phyloP scores from a whole-genome alignment of 805 yeast species.

The Candida chauliodis region DNA sequence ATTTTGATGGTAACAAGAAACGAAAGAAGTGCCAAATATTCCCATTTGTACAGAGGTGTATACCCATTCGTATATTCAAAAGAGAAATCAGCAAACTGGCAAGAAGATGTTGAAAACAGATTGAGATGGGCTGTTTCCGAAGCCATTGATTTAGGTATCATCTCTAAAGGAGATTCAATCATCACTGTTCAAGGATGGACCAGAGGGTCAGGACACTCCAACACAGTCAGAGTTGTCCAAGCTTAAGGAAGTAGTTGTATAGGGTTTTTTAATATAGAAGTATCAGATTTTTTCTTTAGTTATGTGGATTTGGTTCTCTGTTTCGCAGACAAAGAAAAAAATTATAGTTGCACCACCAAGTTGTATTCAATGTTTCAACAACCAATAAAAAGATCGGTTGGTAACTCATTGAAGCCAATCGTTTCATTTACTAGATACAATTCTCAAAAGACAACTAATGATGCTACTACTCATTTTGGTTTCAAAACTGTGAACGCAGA shows the following conservation, averaged over 20 bases:
- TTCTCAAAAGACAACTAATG: conserved; percentile 10
- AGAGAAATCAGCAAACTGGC: conserved; percentile 77
- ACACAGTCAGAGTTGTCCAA: conserved; percentile 89
- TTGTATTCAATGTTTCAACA: conserved; percentile 6
- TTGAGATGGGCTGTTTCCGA: conserved; percentile 88
- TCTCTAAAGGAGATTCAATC: conserved; percentile 81
- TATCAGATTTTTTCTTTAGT: too few species aligned
- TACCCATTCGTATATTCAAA: conserved; percentile 88
- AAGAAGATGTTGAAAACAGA: conserved; percentile 93
- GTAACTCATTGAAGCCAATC: conserved; percentile 1
- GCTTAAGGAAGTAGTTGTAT: conserved; percentile 50
- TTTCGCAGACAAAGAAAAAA: background rate
- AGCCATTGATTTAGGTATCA: conserved; percentile 82
- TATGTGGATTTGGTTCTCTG: too few species aligned
- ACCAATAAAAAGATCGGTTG: conserved; percentile 1
- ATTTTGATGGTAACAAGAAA: conserved; percentile 98
- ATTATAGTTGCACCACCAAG: too few species aligned
- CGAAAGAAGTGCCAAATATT: conserved; percentile 86
- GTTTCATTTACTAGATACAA: background rate
- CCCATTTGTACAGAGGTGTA: conserved; percentile 97
- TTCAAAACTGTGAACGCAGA: conserved; percentile 74
- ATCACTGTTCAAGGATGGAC: conserved; percentile 99
- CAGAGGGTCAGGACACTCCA: conserved; percentile 97
- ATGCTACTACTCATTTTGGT: conserved; percentile 94
- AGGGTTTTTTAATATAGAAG: too few species aligned